Percentiles rank a stretch among this genome's conserved stretches.
These are phyloP conservation scores for Daldinia eschscholtzii DNA, from an alignment of 2,329 filamentous ascomycete species.

Conservation along the genomic window DNA sequence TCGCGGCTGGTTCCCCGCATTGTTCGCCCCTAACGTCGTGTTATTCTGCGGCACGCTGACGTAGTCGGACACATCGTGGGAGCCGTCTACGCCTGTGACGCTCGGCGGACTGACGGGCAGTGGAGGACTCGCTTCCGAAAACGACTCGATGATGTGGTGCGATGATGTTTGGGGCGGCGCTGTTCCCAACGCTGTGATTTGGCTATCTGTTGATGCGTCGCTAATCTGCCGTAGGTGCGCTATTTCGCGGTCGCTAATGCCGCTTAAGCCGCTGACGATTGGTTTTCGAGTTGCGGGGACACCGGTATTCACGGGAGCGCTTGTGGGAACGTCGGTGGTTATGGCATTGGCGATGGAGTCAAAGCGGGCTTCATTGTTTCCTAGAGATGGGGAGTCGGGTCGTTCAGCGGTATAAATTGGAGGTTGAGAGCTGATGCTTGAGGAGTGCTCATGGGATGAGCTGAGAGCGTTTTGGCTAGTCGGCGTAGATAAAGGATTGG, in stretches of 20 bases:
- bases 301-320: background rate
- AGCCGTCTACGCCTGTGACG: conserved; percentile 7
- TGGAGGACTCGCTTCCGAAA: conserved; percentile 21
- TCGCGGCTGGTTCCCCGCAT: conserved; percentile 25
- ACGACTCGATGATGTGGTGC: background rate
- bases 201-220: conserved; percentile 51
- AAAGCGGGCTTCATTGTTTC: conserved; percentile 18
- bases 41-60: conserved; percentile 15
- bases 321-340: background rate
- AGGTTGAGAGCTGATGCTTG: conserved; percentile 44
- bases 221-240: conserved; percentile 59
- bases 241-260: conserved; percentile 57
- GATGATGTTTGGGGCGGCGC: conserved; percentile 29
- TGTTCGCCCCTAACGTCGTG: background rate
- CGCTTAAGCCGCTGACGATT: conserved; percentile 57
- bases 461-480: conserved; percentile 51
- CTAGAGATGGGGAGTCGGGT: conserved; percentile 48
- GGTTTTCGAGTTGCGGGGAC: conserved; percentile 34
- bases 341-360: conserved; percentile 18
- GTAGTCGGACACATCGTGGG: conserved; percentile 35
- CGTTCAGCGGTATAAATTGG: conserved; percentile 28
- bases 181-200: background rate
- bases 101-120: conserved; percentile 42
- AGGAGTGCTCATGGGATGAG: conserved; percentile 51
- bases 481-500: conserved; percentile 42